These are phyloP conservation scores for Pseudogymnoascus sp. DNA, from an alignment of 2,329 filamentous ascomycete genomes.

Conservation along the genomic window DNA sequence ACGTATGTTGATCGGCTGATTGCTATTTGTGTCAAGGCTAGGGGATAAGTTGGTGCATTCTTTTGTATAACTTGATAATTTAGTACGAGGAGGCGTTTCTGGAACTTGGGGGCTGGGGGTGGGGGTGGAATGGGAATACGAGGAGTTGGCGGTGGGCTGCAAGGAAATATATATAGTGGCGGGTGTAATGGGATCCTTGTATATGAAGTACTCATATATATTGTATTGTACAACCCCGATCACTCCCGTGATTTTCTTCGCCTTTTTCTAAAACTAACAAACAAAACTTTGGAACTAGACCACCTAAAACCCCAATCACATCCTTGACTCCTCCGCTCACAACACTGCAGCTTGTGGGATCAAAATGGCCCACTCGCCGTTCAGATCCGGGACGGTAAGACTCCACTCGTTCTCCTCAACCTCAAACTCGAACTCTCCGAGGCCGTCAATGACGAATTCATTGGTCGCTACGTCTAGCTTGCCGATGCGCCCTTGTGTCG, in stretches of 20 bases:
- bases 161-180: neutral
- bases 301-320: neutral
- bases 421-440: conserved; percentile 37
- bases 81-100: neutral
- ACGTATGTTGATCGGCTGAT: neutral
- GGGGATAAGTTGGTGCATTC: neutral
- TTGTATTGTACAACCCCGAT: conserved; percentile 3
- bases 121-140: neutral
- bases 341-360: neutral
- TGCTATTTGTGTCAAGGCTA: neutral
- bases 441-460: conserved; percentile 32
- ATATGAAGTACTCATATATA: neutral
- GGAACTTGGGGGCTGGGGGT: neutral
- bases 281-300: neutral
- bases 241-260: neutral
- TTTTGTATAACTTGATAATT: neutral
- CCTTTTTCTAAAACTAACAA: neutral
- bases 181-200: neutral
- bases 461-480: conserved; percentile 31
- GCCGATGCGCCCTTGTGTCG: conserved; percentile 29
- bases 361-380: conserved; percentile 20
- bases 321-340: neutral
- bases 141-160: neutral
- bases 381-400: conserved; percentile 18
- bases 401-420: conserved; percentile 34